Evolutionary conservation across 306 rosid genomes (phyloP).

Genomic region (Astragalus membranaceus): DNA sequence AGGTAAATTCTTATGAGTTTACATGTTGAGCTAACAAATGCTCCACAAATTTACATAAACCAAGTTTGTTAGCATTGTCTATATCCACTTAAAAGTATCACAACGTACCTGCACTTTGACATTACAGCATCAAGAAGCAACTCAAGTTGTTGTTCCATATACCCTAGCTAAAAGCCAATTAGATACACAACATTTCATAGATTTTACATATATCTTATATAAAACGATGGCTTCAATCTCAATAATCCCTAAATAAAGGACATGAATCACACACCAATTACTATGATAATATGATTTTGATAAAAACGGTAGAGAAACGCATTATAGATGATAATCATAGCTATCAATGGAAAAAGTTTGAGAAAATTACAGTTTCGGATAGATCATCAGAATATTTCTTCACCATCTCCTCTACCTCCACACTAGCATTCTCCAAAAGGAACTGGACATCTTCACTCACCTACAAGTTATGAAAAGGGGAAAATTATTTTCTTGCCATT

Average conservation of each 20-base stretch:
- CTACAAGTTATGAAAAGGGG: too few species aligned
- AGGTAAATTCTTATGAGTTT: neutral
- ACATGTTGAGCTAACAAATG: neutral
- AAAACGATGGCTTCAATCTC: too few species aligned
- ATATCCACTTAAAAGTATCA: neutral
- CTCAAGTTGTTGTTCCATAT: slow-evolving; percentile 77
- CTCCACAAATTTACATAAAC: neutral
- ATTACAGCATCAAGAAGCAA: slow-evolving; percentile 51
- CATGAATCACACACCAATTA: too few species aligned
- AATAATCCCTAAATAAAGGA: too few species aligned
- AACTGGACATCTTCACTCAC: slow-evolving; percentile 42
- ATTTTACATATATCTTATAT: too few species aligned
- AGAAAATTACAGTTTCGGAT: slow-evolving; percentile 49
- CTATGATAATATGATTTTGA: neutral
- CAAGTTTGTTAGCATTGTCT: neutral
- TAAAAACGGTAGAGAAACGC: neutral
- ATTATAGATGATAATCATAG: slow-evolving; percentile 1
- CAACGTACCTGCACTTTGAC: slow-evolving; percentile 60
- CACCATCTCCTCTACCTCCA: slow-evolving; percentile 42
- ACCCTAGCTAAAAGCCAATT: slow-evolving; percentile 46
- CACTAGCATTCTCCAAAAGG: slow-evolving; percentile 43
- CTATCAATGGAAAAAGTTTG: slow-evolving; percentile 1
- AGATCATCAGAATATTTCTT: slow-evolving; percentile 50
- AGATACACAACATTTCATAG: too few species aligned
- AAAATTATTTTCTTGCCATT: slow-evolving; percentile 3